phyloP scores from a whole-genome alignment of 225 moss, liverwort and hornwort genomes.

The Climacium dendroides region DNA sequence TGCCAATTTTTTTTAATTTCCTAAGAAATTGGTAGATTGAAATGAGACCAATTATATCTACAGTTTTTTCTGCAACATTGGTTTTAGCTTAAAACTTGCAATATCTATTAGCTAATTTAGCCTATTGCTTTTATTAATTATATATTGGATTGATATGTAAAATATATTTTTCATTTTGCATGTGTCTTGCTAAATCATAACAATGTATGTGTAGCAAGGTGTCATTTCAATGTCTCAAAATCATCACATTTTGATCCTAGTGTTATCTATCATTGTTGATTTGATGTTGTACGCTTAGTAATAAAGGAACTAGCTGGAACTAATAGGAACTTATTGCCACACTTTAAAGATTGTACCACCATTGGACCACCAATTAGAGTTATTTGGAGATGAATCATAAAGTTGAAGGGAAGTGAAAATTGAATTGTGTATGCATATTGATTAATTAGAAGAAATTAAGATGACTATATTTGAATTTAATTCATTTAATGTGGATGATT shows the following conservation, averaged over 20 bases:
- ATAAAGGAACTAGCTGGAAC: neutral
- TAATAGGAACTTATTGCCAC: neutral
- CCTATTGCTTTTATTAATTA: neutral
- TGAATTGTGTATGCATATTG: neutral
- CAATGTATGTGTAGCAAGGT: neutral
- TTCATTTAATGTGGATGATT: neutral
- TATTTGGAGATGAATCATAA: neutral
- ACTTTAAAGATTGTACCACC: neutral
- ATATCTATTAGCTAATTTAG: neutral
- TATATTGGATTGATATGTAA: neutral
- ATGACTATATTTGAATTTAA: neutral
- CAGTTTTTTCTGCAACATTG: accelerated
- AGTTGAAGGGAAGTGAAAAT: neutral
- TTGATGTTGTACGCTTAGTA: neutral
- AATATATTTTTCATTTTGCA: neutral
- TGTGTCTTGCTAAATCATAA: accelerated
- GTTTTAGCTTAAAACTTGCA: neutral
- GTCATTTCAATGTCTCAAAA: neutral
- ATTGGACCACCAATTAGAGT: neutral
- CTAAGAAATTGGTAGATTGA: neutral
- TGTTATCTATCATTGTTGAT: neutral
- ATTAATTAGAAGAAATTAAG: neutral
- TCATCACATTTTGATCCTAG: neutral
- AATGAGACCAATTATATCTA: neutral
- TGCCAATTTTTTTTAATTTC: neutral